These are phyloP conservation scores for Podospora bellae-mahoneyi DNA, from an alignment of 495 filamentous ascomycete species.

Conservation along the genomic window DNA sequence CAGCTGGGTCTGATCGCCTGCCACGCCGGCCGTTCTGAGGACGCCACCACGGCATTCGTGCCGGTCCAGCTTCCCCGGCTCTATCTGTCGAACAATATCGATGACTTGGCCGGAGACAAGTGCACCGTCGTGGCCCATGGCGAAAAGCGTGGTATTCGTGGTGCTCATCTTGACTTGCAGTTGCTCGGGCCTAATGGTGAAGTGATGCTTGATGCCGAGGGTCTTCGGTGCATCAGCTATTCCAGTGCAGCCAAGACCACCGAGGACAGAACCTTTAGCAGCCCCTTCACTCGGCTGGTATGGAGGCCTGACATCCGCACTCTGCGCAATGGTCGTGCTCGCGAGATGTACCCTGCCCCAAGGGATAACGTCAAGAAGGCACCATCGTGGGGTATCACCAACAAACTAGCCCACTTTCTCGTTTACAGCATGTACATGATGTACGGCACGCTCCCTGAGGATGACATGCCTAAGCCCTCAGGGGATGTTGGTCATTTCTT, in stretches of 20 bases:
- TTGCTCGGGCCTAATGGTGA: neutral
- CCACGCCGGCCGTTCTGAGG: neutral
- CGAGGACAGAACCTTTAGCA: neutral
- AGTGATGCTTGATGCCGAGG: neutral
- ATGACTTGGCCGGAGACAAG: neutral
- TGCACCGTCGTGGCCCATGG: neutral
- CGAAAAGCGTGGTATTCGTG: neutral
- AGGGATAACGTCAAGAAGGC: neutral
- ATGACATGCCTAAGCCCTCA: neutral
- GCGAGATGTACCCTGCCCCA: neutral
- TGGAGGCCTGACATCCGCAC: neutral
- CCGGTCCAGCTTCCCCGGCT: neutral
- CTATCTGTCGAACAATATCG: neutral
- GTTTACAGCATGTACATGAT: neutral
- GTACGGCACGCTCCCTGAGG: neutral
- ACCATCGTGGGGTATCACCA: neutral
- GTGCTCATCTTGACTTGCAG: neutral
- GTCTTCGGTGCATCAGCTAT: neutral
- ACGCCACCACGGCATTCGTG: neutral
- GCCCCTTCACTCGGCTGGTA: neutral
- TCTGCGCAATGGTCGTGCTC: neutral
- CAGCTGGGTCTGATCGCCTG: slow-evolving; percentile 28
- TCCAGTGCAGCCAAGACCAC: neutral
- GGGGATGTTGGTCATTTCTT: neutral
- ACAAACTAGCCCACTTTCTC: neutral